These are phyloP conservation scores for Phytophthora meadii DNA, from an alignment of 352 stramenopile genomes.

Conservation along the genomic window DNA sequence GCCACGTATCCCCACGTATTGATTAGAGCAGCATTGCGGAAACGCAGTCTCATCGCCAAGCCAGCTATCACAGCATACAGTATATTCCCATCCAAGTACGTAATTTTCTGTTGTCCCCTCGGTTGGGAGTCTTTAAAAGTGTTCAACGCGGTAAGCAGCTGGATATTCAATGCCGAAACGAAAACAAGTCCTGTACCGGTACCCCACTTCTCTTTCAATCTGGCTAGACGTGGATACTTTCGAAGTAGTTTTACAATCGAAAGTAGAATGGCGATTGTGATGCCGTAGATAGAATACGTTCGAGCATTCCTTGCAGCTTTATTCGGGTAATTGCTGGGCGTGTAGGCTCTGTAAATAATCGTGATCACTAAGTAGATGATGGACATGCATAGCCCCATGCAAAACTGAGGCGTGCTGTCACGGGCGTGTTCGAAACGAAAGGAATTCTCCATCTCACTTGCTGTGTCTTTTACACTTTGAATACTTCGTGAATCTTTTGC, in stretches of 20 bases:
- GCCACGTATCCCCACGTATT: conserved; percentile 47
- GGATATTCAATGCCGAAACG: conserved; percentile 46
- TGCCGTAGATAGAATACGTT: conserved; percentile 48
- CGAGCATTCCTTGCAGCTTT: conserved; percentile 21
- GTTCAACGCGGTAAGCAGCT: conserved; percentile 40
- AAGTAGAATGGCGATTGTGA: conserved; percentile 34
- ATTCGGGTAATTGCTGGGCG: conserved; percentile 24
- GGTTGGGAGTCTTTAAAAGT: conserved; percentile 5
- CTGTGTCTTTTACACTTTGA: conserved; percentile 54
- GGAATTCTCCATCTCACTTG: conserved; percentile 60
- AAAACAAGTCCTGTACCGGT: conserved; percentile 43
- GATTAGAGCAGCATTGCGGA: conserved; percentile 58
- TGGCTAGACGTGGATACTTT: conserved; percentile 41
- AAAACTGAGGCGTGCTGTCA: conserved; percentile 62
- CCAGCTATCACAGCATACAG: conserved; percentile 64
- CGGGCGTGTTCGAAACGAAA: conserved; percentile 58
- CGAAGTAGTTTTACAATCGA: conserved; percentile 37
- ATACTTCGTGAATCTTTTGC: conserved; percentile 14
- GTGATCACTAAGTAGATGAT: conserved; percentile 40
- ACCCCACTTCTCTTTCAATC: conserved; percentile 43
- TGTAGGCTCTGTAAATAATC: conserved; percentile 56
- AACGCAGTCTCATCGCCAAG: conserved; percentile 63
- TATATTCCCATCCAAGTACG: conserved; percentile 60
- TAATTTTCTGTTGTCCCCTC: conserved; percentile 14
- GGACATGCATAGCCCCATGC: conserved; percentile 45